These are phyloP conservation scores for Dioscorea zingiberensis DNA, from an alignment of 106 monocot genomes.

Conservation along the genomic window DNA sequence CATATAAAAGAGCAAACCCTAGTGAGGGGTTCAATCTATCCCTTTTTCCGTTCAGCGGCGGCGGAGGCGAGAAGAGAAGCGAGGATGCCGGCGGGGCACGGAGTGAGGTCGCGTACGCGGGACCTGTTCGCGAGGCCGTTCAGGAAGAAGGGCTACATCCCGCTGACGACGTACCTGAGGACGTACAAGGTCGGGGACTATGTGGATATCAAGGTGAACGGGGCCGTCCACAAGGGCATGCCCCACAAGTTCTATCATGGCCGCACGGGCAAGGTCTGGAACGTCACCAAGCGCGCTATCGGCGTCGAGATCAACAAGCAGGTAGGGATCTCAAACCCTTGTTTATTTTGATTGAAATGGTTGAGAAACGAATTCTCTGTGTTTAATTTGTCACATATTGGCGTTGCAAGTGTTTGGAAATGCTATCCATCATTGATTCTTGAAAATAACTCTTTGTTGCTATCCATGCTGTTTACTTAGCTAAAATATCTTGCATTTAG, in stretches of 20 bases:
- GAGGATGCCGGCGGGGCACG: constrained; percentile 61
- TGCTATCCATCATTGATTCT: no score
- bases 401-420: no score
- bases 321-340: constrained; percentile 12
- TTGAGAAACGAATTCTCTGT: no score
- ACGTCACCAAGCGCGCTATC: constrained; percentile 58
- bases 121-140: constrained; percentile 62
- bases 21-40: background rate
- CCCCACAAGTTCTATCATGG: constrained; percentile 88
- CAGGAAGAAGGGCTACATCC: constrained; percentile 82
- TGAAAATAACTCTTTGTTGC: no score
- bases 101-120: constrained; percentile 57
- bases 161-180: constrained; percentile 58
- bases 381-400: no score
- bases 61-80: background rate
- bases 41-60: background rate
- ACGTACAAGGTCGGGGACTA: constrained; percentile 76
- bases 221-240: constrained; percentile 83
- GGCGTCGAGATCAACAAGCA: constrained; percentile 65
- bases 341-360: no score
- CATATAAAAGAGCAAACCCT: background rate
- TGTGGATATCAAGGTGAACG: constrained; percentile 76
- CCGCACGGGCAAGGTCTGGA: constrained; percentile 60
- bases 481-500: no score
- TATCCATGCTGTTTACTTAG: no score